Base-by-base conservation (phyloP, 2,329 filamentous ascomycete species). In the Pseudogymnoascus sp. region DNA sequence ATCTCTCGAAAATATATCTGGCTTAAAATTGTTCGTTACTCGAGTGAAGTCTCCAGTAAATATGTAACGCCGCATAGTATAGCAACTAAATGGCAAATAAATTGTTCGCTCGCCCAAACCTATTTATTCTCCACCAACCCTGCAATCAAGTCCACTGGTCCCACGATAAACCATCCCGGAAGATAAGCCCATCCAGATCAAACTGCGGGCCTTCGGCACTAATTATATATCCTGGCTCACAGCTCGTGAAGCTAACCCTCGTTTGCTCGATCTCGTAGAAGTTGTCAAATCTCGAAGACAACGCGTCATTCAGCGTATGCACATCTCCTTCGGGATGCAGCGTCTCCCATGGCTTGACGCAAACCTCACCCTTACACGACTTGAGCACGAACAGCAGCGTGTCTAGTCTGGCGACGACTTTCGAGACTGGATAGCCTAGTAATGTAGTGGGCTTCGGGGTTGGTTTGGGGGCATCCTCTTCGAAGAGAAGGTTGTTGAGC, bases 371-470 rank as follows among this genome's bases (percentile, higher is more conserved):
- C 67, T 80, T 79, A 71, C 84, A 87, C 3, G 81, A 81, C 72
- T 87, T 87, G 22, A 84, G 74, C 1, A 85, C 80, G 63, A 87
- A 73, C 54, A 86, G 74, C 1, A 87, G 74, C 2, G 82, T 74
- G 63, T 87, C 83, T 0, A 88, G 75, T 2, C 82, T 78, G 20
- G 75, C 71, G 2, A 79, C 66, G 0, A 83, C 73, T 59, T 77
- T 75, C 5, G 67, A 61, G 1, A 77, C 62, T 14, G 73, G 67
- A 9, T 70, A 65, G 4, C 72, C 73, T 6, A 75, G 66, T n/a
- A 77, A 61, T 32, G 61, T 66, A 28, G 28, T 22, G 62, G 32
- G 67, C 64, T 60, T 65, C 60, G 57, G 61, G 60, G 37, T 60
- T 47, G 41, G 41, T 9, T 47, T n/a, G 7, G 41, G 41, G 6